Evolutionary conservation across 371 early-diverging fungal genomes (phyloP), one percentile per base, ranked within the genome.

Genomic region (Mucor circinelloides): DNA sequence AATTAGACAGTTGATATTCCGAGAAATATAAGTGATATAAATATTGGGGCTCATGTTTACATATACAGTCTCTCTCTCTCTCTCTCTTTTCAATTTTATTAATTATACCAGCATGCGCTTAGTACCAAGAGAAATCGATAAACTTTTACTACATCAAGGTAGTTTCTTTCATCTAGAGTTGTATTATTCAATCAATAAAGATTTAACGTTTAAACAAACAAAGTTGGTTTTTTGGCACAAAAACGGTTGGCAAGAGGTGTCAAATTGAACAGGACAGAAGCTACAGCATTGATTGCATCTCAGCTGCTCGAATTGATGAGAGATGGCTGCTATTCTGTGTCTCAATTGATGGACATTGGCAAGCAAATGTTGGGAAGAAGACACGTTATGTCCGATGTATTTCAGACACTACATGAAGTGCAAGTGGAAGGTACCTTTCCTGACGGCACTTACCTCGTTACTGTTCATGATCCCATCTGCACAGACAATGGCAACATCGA

Each of bases 361-460:
- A 90, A 93, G 59, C 87, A 86, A 55, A 90, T 96, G 69, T 86
- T 97, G 7, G 98, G 98, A 1, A 85, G 87, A 55, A 85, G 94
- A 6, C 94, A 95, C 58, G 96, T 97, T 36, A 75, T 89, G 67
- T 83, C 92, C 0, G 88, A 87, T 3, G 94, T 91, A 3, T 76
- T 85, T 6, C 78, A 85, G 54, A 87, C 86, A 1, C 72, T 96
- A 30, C 81, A 87, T 54, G 93, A 94, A 59, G 94, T 97, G 17
- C 95, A 95, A 68, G 80, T 95, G 2, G 93, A 93, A 74, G 93
- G 95, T n/a, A 93, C 94, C 12, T 95, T 96, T 73, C 91, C 87
- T 2, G 95, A 95, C 62, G 96, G 97, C 19, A 93, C 95, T 0
- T 95, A 94, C 74, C 84, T 97, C 2, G 93, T 95, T 9, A 95